Conservation (phyloP, 306 rosid species). For the Acacia melanoxylon region DNA sequence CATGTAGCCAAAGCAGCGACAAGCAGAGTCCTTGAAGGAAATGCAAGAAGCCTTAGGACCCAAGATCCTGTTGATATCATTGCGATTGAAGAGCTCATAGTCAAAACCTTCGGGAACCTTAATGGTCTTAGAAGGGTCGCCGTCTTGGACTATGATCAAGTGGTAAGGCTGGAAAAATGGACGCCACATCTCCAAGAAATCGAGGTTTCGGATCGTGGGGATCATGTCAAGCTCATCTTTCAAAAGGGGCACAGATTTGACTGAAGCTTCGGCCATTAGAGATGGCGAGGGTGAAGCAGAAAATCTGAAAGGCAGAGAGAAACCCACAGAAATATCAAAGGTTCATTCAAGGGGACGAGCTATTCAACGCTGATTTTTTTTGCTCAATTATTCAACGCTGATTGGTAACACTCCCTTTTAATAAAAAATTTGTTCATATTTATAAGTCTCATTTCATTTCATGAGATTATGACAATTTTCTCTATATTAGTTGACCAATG, state of each 20-base stretch:
- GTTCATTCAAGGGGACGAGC: neutral
- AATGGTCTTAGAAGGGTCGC: slow-evolving; percentile 38
- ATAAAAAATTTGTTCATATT: no score
- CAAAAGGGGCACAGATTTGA: slow-evolving; percentile 12
- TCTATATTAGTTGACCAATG: no score
- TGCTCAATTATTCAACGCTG: no score
- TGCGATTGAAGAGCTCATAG: slow-evolving; percentile 48
- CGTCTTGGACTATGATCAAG: slow-evolving; percentile 45
- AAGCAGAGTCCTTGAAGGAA: slow-evolving; percentile 58
- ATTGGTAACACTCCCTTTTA: no score
- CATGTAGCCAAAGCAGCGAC: slow-evolving; percentile 56
- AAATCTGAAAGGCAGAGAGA: neutral
- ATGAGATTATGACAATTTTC: no score
- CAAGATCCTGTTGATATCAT: slow-evolving; percentile 43
- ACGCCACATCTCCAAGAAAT: slow-evolving; percentile 50
- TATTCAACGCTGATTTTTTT: neutral
- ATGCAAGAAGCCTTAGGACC: slow-evolving; percentile 55
- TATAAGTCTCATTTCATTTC: no score
- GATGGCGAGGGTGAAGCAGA: neutral
- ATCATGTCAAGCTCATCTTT: slow-evolving; percentile 46
- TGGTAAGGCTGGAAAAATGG: slow-evolving; percentile 43
- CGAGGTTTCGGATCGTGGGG: slow-evolving; percentile 44
- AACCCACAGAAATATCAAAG: neutral
- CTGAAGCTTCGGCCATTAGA: slow-evolving; percentile 1
- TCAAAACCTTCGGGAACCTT: slow-evolving; percentile 46